A percentile compares a stretch with the other conserved stretches of the same genome.
phyloP scores from a whole-genome alignment of 1,284 basidiomycete genomes.

The Schizophyllum amplum region DNA sequence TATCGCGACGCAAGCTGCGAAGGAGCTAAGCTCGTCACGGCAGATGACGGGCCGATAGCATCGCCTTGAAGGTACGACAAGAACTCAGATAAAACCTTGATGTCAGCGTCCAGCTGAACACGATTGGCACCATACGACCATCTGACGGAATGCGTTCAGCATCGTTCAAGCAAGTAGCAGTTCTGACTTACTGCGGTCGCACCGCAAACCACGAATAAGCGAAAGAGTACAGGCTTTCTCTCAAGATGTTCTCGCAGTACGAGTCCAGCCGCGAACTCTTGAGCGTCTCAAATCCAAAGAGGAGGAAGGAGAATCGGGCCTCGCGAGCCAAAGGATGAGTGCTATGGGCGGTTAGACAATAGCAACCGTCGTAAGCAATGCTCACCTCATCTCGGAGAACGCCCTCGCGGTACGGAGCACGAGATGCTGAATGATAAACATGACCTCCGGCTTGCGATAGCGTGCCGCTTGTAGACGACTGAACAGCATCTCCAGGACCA shows the following conservation, averaged over 20 bases:
- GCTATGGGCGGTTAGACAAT: slow-evolving; percentile 31
- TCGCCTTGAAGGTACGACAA: slow-evolving; percentile 72
- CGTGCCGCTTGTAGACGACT: slow-evolving; percentile 92
- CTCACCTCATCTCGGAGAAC: slow-evolving; percentile 66
- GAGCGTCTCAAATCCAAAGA: slow-evolving; percentile 91
- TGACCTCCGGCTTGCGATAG: slow-evolving; percentile 79
- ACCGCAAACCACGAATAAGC: slow-evolving; percentile 93
- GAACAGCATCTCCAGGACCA: slow-evolving; percentile 85
- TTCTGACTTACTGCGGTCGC: slow-evolving; percentile 65
- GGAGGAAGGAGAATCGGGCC: slow-evolving; percentile 79
- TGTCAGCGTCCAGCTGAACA: slow-evolving; percentile 83
- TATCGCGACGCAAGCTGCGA: slow-evolving; percentile 37
- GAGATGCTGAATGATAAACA: slow-evolving; percentile 79
- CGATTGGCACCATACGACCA: slow-evolving; percentile 95
- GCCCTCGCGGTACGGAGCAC: slow-evolving; percentile 73
- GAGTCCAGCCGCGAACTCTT: slow-evolving; percentile 85
- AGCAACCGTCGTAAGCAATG: slow-evolving; percentile 5
- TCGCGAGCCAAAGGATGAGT: slow-evolving; percentile 91
- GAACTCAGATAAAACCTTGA: slow-evolving; percentile 84
- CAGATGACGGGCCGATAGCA: slow-evolving; percentile 52
- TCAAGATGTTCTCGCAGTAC: slow-evolving; percentile 72
- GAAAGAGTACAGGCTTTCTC: slow-evolving; percentile 71
- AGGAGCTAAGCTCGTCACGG: slow-evolving; percentile 65
- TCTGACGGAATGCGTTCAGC: slow-evolving; percentile 30
- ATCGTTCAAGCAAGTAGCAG: background rate